Evolutionary conservation across 1,284 basidiomycete genomes (phyloP).

Genomic region (Microbotryum lychnidis-dioicae): DNA sequence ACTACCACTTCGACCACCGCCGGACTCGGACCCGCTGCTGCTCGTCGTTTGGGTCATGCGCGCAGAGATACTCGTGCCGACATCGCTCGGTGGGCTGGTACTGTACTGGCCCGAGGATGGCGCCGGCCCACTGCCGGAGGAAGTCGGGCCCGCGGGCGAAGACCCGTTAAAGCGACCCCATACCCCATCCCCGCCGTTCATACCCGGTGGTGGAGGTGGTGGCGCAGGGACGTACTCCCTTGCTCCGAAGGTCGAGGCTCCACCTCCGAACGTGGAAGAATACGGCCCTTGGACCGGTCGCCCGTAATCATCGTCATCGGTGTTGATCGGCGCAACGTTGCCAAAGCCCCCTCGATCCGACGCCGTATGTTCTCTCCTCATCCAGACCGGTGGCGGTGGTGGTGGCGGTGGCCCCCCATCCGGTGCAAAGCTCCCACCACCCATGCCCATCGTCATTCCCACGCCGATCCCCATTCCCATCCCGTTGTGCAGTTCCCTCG

Average conservation of each 20-base stretch:
- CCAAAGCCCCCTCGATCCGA: constrained; percentile 2
- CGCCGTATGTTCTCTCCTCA: constrained; percentile 9
- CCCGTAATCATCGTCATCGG: constrained; percentile 26
- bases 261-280: constrained; percentile 1
- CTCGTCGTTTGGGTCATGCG: constrained; percentile 8
- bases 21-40: constrained; percentile 2
- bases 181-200: not conserved
- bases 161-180: no score
- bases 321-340: not conserved
- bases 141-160: not conserved
- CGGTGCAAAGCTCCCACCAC: not conserved
- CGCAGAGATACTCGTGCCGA: constrained; percentile 23
- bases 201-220: not conserved
- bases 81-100: constrained; percentile 10
- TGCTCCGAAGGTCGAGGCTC: not conserved
- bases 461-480: not conserved
- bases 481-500: not conserved
- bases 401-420: no score
- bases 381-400: constrained; percentile 5
- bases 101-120: constrained; percentile 1
- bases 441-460: no score
- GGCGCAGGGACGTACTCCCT: constrained; percentile 1
- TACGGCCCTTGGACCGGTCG: constrained; percentile 11
- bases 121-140: constrained; percentile 4
- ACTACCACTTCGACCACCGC: not conserved